Evolutionary conservation across 306 rosid species (phyloP).

Genomic region (Leucaena leucocephala): DNA sequence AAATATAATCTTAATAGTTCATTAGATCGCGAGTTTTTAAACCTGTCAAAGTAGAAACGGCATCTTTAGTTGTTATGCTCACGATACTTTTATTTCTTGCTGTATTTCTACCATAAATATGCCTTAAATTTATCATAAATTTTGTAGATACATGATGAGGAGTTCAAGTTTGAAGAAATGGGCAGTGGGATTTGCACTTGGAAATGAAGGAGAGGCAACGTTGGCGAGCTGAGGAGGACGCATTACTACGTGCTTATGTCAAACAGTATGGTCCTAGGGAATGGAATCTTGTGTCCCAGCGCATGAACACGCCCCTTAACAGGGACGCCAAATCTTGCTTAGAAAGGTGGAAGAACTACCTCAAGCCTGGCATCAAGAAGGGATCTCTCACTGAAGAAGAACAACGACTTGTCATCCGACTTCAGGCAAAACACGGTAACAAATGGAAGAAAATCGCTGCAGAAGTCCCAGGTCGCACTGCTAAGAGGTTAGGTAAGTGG

Average conservation of each 20-base stretch:
- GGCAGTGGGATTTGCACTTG: conserved; percentile 56
- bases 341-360: conserved; percentile 93
- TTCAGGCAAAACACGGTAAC: conserved; percentile 81
- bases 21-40: background rate
- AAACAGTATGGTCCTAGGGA: conserved; percentile 88
- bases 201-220: conserved; percentile 91
- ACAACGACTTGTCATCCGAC: conserved; percentile 71
- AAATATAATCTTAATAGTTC: background rate
- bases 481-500: conserved; percentile 91
- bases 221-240: conserved; percentile 83
- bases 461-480: conserved; percentile 83
- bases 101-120: conserved; percentile 23
- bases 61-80: background rate
- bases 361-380: conserved; percentile 82
- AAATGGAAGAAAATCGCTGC: conserved; percentile 91
- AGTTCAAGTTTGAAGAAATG: conserved; percentile 55
- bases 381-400: conserved; percentile 85
- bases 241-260: conserved; percentile 76
- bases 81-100: conserved; percentile 5
- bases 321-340: conserved; percentile 85
- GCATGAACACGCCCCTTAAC: conserved; percentile 72
- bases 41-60: background rate
- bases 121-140: conserved; percentile 21
- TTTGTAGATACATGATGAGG: conserved; percentile 72
- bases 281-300: conserved; percentile 90